Conservation (phyloP, 2,329 filamentous ascomycete genomes). For the Teratosphaeriaceae sp. region DNA sequence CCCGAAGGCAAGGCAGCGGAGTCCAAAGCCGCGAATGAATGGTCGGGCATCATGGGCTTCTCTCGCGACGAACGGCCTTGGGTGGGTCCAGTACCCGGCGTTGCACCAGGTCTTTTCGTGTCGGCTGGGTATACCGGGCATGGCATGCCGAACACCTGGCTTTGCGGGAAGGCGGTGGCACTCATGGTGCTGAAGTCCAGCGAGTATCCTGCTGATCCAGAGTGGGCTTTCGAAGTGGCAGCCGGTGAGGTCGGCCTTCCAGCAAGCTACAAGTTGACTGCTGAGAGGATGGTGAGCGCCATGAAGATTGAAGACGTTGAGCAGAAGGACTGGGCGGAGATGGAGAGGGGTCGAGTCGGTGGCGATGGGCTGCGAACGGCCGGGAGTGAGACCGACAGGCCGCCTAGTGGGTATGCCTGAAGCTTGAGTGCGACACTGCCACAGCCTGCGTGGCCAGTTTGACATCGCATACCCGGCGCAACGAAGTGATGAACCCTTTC, state of each 20-base stretch:
- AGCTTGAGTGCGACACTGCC: too few species aligned
- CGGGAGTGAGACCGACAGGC: neutral
- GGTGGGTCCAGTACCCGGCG: slow-evolving; percentile 60
- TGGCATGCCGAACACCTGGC: slow-evolving; percentile 67
- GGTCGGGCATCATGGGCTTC: slow-evolving; percentile 78
- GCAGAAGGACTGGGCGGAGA: slow-evolving; percentile 22
- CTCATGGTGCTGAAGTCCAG: slow-evolving; percentile 45
- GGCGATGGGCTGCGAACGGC: neutral
- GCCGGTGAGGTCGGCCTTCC: slow-evolving; percentile 20
- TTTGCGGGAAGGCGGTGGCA: slow-evolving; percentile 59
- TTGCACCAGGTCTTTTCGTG: slow-evolving; percentile 22
- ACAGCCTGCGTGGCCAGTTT: too few species aligned
- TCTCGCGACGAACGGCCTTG: slow-evolving; percentile 61
- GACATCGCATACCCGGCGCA: too few species aligned
- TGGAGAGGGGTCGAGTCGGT: slow-evolving; percentile 10
- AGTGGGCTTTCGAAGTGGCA: slow-evolving; percentile 11
- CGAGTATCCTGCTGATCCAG: slow-evolving; percentile 1
- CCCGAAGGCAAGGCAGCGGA: slow-evolving; percentile 32
- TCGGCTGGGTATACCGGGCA: slow-evolving; percentile 48
- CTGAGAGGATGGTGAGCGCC: slow-evolving; percentile 21
- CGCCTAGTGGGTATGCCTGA: slow-evolving; percentile 4
- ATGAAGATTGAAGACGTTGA: slow-evolving; percentile 18
- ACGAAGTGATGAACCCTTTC: too few species aligned
- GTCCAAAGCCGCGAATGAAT: slow-evolving; percentile 46
- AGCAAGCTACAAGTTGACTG: slow-evolving; percentile 20